Percentiles rank a stretch among this genome's conserved stretches.
These are phyloP conservation scores for Blastobotrys indianensis DNA, from an alignment of 1,139 yeast genomes.

Conservation along the genomic window DNA sequence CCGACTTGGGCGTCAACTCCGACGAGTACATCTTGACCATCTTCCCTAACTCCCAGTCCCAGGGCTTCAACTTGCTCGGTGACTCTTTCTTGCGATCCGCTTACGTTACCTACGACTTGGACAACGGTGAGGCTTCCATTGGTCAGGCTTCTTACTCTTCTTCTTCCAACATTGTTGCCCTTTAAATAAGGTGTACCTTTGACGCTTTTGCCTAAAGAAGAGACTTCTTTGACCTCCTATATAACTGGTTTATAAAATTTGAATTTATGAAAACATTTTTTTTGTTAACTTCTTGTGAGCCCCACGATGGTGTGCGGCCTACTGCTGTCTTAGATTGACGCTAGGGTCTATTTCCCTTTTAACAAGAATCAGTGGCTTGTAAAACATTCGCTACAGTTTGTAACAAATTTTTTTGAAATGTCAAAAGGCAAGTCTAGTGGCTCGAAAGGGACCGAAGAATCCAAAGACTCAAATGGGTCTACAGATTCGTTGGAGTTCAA, in stretches of 20 bases:
- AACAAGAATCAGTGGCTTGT: no score
- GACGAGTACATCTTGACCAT: constrained; percentile 17
- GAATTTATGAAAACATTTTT: background rate
- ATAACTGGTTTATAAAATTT: no score
- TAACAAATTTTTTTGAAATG: no score
- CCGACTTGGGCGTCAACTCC: constrained; percentile 9
- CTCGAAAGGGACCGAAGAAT: no score
- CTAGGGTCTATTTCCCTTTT: no score
- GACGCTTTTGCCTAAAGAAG: no score
- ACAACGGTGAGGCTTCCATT: constrained; percentile 51
- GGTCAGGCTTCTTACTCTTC: constrained; percentile 44
- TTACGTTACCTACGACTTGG: constrained; percentile 70
- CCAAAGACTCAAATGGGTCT: no score
- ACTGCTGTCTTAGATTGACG: background rate
- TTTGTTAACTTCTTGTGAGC: background rate
- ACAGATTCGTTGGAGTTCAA: no score
- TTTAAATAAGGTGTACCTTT: background rate
- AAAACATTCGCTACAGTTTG: no score
- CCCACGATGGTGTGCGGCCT: background rate
- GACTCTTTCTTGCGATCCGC: constrained; percentile 66
- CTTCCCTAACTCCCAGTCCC: constrained; percentile 21
- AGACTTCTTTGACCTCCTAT: no score
- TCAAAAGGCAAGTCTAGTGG: no score
- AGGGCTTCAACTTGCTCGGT: constrained; percentile 45
- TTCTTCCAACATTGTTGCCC: constrained; percentile 8